Evolutionary conservation across 2,329 filamentous ascomycete genomes (phyloP), one percentile per base, ranked within the genome.

Genomic region (Falciphora oryzae): DNA sequence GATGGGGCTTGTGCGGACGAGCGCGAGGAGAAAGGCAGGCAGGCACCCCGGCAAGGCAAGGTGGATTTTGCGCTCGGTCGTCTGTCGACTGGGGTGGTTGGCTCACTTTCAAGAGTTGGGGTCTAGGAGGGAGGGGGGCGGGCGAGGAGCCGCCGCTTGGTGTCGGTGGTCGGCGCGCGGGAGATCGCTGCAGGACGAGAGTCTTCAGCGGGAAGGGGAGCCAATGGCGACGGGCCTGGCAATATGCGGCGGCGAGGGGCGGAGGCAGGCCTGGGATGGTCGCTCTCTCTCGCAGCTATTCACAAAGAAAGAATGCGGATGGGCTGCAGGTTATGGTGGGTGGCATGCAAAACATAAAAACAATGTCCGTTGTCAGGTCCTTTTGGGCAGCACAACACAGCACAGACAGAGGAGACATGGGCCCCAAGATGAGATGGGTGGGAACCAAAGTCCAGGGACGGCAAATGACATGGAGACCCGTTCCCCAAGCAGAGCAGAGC

Each of bases 21-120:
- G 44, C 44, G 44, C 44, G 44, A 53, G 44, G 44, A 53, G 22
- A 53, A 44, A 32, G 32, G n/a, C n/a, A n/a, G 32, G 32, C 32
- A 3, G 38, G 22, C 44, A 53, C 44, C 44, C 44, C 44, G n/a
- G 44, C 18, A 53, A n/a, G 44, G 44, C 44, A 53, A n/a, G 18
- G 44, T 53, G 44, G 44, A n/a, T 53, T 53, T 53, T 53, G 44
- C 44, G 44, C 44, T 53, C 44, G 44, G 44, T n/a, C 44, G 44
- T 10, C 44, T 8, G 44, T 53, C 44, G 44, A n/a, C 44, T 13
- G 6, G 44, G 44, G 44, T 53, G 44, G 22, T 53, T 53, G 44
- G 44, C 22, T 53, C 22, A 53, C 44, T n/a, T 53, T 38, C 44
- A 22, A n/a, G 22, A 53, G 44, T n/a, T 53, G 44, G 44, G 44